These are phyloP conservation scores for Fusarium nelsonii DNA, from an alignment of 2,329 filamentous ascomycete genomes.

Conservation along the genomic window DNA sequence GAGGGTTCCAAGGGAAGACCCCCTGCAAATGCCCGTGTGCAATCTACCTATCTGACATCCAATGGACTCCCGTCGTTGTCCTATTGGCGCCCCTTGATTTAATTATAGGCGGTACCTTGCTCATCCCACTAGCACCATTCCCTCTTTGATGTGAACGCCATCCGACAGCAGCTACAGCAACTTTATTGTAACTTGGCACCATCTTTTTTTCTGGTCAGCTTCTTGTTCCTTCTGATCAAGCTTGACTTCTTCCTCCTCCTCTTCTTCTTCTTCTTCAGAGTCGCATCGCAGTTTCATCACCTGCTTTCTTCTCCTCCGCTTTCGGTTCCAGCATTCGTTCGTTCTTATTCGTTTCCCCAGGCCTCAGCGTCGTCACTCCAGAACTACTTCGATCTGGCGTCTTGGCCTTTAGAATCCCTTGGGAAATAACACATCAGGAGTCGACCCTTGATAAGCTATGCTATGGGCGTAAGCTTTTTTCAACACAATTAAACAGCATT, in stretches of 20 bases:
- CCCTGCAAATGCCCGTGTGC: constrained; percentile 30
- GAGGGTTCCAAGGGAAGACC: constrained; percentile 11
- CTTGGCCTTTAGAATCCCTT: constrained; percentile 21
- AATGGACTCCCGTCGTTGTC: constrained; percentile 19
- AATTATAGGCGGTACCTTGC: constrained; percentile 38
- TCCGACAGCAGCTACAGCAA: constrained; percentile 14
- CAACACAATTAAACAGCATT: constrained; percentile 9
- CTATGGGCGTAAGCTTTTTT: constrained; percentile 33
- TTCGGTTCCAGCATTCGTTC: not conserved
- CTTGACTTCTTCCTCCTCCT: not conserved
- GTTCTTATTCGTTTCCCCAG: not conserved
- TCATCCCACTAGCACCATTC: constrained; percentile 30
- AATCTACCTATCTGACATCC: constrained; percentile 31
- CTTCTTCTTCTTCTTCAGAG: not conserved
- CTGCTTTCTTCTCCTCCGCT: not conserved
- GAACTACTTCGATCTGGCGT: constrained; percentile 21
- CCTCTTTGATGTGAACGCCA: constrained; percentile 34
- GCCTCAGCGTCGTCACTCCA: constrained; percentile 25
- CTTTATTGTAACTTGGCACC: constrained; percentile 24
- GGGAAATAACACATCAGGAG: constrained; percentile 18
- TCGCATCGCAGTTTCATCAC: not conserved
- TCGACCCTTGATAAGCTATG: constrained; percentile 42
- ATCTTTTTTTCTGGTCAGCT: constrained; percentile 17
- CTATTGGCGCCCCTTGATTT: constrained; percentile 39
- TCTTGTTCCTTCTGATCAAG: not conserved